Percentiles rank a stretch among this genome's conserved stretches.
Evolutionary conservation across 257 asterid species (phyloP).

Genomic region (Ballota nigra): DNA sequence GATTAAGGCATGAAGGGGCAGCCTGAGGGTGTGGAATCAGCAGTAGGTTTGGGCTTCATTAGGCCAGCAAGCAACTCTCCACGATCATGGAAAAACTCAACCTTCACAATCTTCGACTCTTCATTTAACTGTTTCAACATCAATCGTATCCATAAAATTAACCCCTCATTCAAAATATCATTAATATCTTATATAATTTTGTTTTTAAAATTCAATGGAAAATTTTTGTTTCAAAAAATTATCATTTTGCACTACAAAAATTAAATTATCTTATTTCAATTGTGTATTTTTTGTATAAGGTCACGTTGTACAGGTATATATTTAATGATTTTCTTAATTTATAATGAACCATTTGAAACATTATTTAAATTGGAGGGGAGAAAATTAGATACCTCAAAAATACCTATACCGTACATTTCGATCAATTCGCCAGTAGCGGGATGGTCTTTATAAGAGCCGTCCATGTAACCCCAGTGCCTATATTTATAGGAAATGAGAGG

Average conservation of each 20-base stretch:
- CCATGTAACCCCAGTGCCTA: constrained; percentile 85
- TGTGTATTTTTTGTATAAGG: too few relatives aligned
- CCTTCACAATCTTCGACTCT: constrained; percentile 41
- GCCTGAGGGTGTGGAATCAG: constrained; percentile 19
- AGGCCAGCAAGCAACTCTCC: constrained; percentile 52
- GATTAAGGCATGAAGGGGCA: constrained; percentile 51
- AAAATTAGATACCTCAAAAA: constrained; percentile 40
- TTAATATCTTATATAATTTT: too few relatives aligned
- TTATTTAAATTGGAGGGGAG: too few relatives aligned
- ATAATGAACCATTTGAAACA: too few relatives aligned
- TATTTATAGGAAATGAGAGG: constrained; percentile 61
- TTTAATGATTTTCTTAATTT: too few relatives aligned
- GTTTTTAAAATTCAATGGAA: too few relatives aligned
- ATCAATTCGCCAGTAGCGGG: constrained; percentile 62
- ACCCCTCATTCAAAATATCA: not conserved
- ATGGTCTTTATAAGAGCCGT: constrained; percentile 56
- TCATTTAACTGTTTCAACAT: constrained; percentile 38
- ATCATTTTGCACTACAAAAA: too few relatives aligned
- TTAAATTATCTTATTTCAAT: too few relatives aligned
- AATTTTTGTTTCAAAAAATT: too few relatives aligned
- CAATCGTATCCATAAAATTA: not conserved
- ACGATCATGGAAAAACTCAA: constrained; percentile 52
- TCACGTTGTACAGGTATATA: too few relatives aligned
- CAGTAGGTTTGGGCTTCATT: constrained; percentile 26
- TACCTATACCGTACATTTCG: constrained; percentile 50